Evolutionary conservation across 2,329 filamentous ascomycete species (phyloP).

Genomic region (Cordyceps cicadae): DNA sequence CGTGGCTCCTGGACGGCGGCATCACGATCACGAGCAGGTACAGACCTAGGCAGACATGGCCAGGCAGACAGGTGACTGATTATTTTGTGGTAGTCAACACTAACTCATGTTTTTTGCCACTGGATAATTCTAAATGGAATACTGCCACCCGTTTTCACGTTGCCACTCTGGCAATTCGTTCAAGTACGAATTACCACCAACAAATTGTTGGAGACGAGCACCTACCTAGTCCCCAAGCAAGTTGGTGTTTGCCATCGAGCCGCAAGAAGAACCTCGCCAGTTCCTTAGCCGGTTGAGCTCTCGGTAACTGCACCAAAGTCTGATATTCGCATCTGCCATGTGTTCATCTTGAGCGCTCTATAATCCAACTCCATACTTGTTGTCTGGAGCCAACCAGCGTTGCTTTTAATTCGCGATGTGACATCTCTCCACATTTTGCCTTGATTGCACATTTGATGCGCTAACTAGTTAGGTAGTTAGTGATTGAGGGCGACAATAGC

Average conservation of each 20-base stretch:
- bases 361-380: background rate
- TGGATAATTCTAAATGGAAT: background rate
- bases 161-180: background rate
- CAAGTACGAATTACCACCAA: no score
- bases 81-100: background rate
- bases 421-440: background rate
- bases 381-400: background rate
- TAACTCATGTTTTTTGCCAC: background rate
- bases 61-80: background rate
- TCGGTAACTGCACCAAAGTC: no score
- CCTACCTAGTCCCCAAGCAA: no score
- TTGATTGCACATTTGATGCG: background rate
- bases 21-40: background rate
- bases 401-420: background rate
- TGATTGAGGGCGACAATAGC: background rate
- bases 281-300: no score
- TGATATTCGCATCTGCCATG: background rate
- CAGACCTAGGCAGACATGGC: no score
- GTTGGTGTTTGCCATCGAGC: no score
- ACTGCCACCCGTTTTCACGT: background rate
- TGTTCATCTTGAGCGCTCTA: background rate
- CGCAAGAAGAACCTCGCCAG: no score
- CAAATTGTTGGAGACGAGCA: no score
- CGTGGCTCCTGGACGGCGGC: background rate
- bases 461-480: background rate